Conservation (phyloP, 495 filamentous ascomycete species). For the Hyaloscypha variabilis region DNA sequence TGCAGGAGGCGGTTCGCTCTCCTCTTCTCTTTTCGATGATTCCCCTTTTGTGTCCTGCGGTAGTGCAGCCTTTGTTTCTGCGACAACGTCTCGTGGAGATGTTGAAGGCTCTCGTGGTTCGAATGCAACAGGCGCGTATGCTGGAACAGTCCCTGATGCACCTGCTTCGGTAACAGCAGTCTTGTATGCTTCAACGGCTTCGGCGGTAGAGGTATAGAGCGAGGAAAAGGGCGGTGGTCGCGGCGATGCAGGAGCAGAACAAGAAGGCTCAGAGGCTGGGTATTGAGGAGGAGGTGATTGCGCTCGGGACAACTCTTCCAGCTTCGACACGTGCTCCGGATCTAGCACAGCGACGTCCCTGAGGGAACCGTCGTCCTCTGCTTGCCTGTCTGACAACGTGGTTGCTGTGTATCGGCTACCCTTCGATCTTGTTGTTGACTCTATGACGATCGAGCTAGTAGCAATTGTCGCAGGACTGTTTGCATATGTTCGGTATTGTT, state of each 20-base stretch:
- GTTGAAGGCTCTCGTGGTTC: slow-evolving; percentile 29
- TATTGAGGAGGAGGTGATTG: slow-evolving; percentile 65
- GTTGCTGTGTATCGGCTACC: slow-evolving; percentile 33
- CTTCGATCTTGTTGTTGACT: slow-evolving; percentile 15
- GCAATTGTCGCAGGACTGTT: background rate
- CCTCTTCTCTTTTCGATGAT: slow-evolving; percentile 68
- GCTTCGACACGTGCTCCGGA: slow-evolving; percentile 46
- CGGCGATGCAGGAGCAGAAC: slow-evolving; percentile 54
- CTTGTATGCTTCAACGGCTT: slow-evolving; percentile 39
- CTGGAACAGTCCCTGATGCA: slow-evolving; percentile 59
- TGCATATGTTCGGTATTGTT: background rate
- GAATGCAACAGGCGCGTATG: slow-evolving; percentile 56
- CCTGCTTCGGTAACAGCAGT: slow-evolving; percentile 56
- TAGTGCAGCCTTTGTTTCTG: slow-evolving; percentile 83
- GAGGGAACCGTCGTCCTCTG: slow-evolving; percentile 66
- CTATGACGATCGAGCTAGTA: background rate
- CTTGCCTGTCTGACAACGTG: slow-evolving; percentile 73
- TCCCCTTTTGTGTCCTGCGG: slow-evolving; percentile 79
- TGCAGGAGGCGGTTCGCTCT: slow-evolving; percentile 90
- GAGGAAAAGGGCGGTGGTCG: slow-evolving; percentile 67
- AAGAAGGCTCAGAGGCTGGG: slow-evolving; percentile 63
- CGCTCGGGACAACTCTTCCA: slow-evolving; percentile 35
- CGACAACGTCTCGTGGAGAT: slow-evolving; percentile 48
- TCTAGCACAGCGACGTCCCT: slow-evolving; percentile 21
- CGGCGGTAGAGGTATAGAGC: slow-evolving; percentile 45